phyloP scores from a whole-genome alignment of 192 early-diverging fungal species.

The Martensiomyces pterosporus region DNA sequence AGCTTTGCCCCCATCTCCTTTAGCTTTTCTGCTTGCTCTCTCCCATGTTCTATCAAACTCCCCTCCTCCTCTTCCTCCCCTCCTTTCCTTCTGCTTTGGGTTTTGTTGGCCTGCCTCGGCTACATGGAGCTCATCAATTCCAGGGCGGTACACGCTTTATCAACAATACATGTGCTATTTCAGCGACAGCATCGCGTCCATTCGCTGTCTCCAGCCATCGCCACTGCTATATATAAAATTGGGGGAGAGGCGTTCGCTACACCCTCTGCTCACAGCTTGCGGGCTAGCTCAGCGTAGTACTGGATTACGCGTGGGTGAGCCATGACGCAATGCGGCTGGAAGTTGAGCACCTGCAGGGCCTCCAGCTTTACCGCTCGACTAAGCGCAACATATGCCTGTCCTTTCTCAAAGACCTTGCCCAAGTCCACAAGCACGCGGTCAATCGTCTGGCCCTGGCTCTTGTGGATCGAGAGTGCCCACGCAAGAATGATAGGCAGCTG shows the following conservation, averaged over 20 bases:
- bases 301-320: conserved; percentile 64
- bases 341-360: conserved; percentile 66
- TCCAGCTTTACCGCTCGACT: conserved; percentile 71
- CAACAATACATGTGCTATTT: no score
- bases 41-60: neutral
- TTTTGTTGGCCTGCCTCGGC: no score
- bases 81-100: neutral
- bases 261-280: conserved; percentile 8
- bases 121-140: no score
- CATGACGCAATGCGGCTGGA: conserved; percentile 62
- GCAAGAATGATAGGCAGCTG: conserved; percentile 76
- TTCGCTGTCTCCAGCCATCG: no score
- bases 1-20: no score
- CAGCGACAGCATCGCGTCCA: no score
- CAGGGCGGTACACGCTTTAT: no score
- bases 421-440: conserved; percentile 73
- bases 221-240: no score
- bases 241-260: no score
- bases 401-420: conserved; percentile 73
- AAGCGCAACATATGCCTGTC: conserved; percentile 83
- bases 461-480: conserved; percentile 87
- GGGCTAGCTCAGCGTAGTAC: conserved; percentile 58
- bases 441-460: conserved; percentile 83
- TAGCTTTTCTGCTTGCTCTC: conserved; percentile 2
- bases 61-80: neutral